phyloP scores from a whole-genome alignment of 2,329 filamentous ascomycete genomes.

The Samsoniella hepiali region DNA sequence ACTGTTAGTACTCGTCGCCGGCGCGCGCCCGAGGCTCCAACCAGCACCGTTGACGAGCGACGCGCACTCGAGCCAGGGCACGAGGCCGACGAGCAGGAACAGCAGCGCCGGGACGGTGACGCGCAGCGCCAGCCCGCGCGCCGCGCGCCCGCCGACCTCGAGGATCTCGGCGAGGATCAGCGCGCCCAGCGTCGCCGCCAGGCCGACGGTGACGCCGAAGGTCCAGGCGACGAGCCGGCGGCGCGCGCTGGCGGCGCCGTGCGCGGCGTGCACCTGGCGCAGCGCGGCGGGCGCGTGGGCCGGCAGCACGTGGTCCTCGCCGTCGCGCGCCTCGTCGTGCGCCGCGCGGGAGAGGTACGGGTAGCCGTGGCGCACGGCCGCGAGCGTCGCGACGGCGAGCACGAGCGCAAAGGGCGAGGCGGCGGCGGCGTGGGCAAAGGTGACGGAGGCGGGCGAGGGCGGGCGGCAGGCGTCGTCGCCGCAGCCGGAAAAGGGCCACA shows the following conservation, averaged over 20 bases:
- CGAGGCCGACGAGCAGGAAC: conserved; percentile 68
- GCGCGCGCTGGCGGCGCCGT: conserved; percentile 50
- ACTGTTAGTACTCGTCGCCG: conserved; percentile 37
- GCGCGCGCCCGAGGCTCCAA: conserved; percentile 55
- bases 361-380: conserved; percentile 67
- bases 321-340: conserved; percentile 46
- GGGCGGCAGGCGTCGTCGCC: conserved; percentile 56
- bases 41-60: conserved; percentile 56
- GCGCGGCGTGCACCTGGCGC: conserved; percentile 57
- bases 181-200: conserved; percentile 74
- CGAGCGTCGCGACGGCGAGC: conserved; percentile 59
- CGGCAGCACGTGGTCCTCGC: conserved; percentile 60
- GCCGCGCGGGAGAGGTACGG: conserved; percentile 61
- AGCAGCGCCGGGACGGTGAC: conserved; percentile 69
- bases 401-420: conserved; percentile 69
- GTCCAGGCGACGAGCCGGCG: conserved; percentile 57
- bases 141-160: conserved; percentile 65
- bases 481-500: conserved; percentile 50
- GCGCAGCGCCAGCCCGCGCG: conserved; percentile 64
- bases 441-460: conserved; percentile 38
- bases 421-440: conserved; percentile 51
- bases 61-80: conserved; percentile 76
- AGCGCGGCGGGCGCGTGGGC: conserved; percentile 58
- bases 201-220: conserved; percentile 73
- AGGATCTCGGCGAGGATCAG: conserved; percentile 82